Conservation (phyloP, 495 filamentous ascomycete genomes). For the Hyaloscypha bicolor region DNA sequence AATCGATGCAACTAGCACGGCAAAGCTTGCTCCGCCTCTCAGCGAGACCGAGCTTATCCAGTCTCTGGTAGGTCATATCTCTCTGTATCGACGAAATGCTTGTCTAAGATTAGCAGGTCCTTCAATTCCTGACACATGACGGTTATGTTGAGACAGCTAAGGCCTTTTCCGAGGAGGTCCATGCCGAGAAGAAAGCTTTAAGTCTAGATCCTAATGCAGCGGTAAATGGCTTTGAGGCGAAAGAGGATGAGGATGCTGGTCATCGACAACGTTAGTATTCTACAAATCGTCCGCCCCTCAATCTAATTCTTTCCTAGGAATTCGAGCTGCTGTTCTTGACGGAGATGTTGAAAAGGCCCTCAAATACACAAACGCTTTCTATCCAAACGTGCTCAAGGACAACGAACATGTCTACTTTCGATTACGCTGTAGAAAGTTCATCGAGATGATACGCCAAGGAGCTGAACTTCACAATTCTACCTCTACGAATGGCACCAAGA, state of each 20-base stretch:
- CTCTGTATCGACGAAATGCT: slow-evolving; percentile 20
- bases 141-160: slow-evolving; percentile 95
- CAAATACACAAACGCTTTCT: slow-evolving; percentile 75
- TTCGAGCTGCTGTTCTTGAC: slow-evolving; percentile 85
- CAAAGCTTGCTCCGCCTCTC: slow-evolving; percentile 64
- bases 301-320: slow-evolving; percentile 53
- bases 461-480: slow-evolving; percentile 59
- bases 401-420: slow-evolving; percentile 90
- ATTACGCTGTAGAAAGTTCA: slow-evolving; percentile 86
- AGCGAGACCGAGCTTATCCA: slow-evolving; percentile 81
- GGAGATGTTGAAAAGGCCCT: slow-evolving; percentile 92
- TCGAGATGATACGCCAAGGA: slow-evolving; percentile 90
- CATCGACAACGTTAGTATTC: slow-evolving; percentile 77
- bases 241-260: slow-evolving; percentile 85
- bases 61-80: slow-evolving; percentile 48
- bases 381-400: slow-evolving; percentile 78
- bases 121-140: slow-evolving; percentile 92
- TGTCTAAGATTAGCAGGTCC: slow-evolving; percentile 52
- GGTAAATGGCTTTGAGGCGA: slow-evolving; percentile 67
- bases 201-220: slow-evolving; percentile 54
- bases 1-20: slow-evolving; percentile 44
- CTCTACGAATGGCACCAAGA: slow-evolving; percentile 34
- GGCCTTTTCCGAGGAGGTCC: slow-evolving; percentile 85
- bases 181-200: slow-evolving; percentile 67
- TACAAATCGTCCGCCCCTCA: neutral